Base-by-base conservation (phyloP, 2,329 filamentous ascomycete species). In the Byssothecium circinans region DNA sequence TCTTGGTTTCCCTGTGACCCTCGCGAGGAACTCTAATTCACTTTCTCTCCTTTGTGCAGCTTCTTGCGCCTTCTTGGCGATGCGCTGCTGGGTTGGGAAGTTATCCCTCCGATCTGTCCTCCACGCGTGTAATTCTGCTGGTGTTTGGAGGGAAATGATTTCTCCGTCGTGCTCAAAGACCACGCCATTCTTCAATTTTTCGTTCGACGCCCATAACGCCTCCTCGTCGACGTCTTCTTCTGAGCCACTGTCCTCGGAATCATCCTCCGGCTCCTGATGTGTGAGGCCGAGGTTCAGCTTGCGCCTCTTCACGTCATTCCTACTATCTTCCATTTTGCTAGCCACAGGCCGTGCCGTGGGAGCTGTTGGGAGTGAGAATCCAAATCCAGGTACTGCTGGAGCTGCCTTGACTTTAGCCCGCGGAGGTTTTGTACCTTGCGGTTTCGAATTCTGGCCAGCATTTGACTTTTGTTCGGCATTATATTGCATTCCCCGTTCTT, bases 21-120 rank as follows among this genome's bases (percentile, higher is more conserved):
- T 62, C 23, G 56, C 50, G 18, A 73, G 50, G 22, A 72, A 65
- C 45, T 80, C 76, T 46, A 81, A 43, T 40, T 70, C 66, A 20
- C 47, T 49, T 33, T 44, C 54, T 18, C 65, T 59, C 45, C 56
- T 62, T 18, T 48, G 52, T 1, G 51, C 58, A 6, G 58, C 54
- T 45, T 66, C 78, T 47, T 78, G 78, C 53, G 82, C 81, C 70
- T 81, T 88, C 54, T 82, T 82, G 51, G 83, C 79, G 52, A 84
- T 75, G 45, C 88, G 84, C 49, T 83, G 82, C 67, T 83, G 82
- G 2, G 91, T 96, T 2, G 92, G 92, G 67, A 83, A 97, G 42
- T 86, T 85, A 56, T 83, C 86, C 65, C 81, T 87, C 49, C 92
- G 84, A 69, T 96, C 90, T 41, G 84, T 84, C 53, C 95, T 83